Evolutionary conservation across 2,329 filamentous ascomycete species (phyloP).

Genomic region (Tolypocladium album): DNA sequence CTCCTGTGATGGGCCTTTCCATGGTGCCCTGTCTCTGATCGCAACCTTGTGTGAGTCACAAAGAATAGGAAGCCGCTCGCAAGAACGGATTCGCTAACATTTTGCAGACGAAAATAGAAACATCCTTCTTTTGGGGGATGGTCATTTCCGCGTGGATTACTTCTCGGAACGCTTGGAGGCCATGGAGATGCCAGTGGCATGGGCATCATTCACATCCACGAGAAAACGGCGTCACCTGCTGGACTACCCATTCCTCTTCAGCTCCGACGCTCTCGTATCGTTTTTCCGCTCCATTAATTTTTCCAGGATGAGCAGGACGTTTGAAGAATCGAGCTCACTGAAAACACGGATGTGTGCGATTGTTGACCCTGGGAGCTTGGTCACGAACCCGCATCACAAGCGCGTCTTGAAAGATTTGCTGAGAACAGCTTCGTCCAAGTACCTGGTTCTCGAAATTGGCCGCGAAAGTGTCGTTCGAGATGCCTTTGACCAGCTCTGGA

Average conservation of each 20-base stretch:
- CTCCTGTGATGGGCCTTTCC: constrained; percentile 58
- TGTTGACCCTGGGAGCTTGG: constrained; percentile 41
- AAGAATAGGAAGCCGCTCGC: not conserved
- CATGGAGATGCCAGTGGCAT: constrained; percentile 63
- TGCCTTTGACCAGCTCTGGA: constrained; percentile 82
- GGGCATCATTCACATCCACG: constrained; percentile 50
- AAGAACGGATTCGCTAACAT: constrained; percentile 6
- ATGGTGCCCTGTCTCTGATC: constrained; percentile 67
- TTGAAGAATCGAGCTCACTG: constrained; percentile 55
- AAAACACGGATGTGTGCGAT: constrained; percentile 46
- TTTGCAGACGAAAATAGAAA: constrained; percentile 48
- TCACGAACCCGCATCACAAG: constrained; percentile 47
- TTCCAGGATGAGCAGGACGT: constrained; percentile 70
- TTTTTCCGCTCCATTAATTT: constrained; percentile 89
- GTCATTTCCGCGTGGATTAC: constrained; percentile 65
- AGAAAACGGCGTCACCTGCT: constrained; percentile 63
- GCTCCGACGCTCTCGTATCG: constrained; percentile 57
- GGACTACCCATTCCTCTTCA: constrained; percentile 73
- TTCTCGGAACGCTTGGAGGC: constrained; percentile 67
- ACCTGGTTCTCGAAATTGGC: constrained; percentile 59
- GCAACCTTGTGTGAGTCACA: constrained; percentile 55
- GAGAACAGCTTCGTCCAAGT: constrained; percentile 57
- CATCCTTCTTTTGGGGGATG: constrained; percentile 52
- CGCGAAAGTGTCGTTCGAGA: constrained; percentile 59
- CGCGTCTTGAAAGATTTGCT: constrained; percentile 52